Conservation (phyloP, 75 land plant genomes). For the Pinus albicaulis region DNA sequence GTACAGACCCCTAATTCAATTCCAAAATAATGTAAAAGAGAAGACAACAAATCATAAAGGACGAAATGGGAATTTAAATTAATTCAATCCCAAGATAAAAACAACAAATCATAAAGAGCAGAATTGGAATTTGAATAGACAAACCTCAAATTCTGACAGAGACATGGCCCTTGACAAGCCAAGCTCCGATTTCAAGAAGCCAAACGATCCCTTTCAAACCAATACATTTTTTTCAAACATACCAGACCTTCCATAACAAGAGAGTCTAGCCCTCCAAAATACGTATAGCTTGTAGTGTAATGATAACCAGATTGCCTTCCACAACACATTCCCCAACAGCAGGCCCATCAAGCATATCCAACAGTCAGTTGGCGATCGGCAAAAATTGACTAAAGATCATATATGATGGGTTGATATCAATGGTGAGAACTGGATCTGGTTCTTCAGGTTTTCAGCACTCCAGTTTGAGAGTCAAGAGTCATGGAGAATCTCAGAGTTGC, state of each 20-base stretch:
- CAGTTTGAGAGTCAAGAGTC: neutral
- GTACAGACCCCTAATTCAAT: neutral
- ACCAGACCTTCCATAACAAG: neutral
- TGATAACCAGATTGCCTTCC: neutral
- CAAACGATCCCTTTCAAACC: neutral
- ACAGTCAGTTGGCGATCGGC: neutral
- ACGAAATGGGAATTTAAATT: no score
- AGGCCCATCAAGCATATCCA: neutral
- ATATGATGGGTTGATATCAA: neutral
- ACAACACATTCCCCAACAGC: neutral
- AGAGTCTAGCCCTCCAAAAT: neutral
- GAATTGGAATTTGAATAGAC: neutral
- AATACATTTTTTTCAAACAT: neutral
- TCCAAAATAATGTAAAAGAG: neutral
- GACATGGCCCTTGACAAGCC: neutral
- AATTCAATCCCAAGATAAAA: neutral
- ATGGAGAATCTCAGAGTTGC: constrained; percentile 8
- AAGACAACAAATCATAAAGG: no score
- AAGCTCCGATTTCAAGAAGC: neutral
- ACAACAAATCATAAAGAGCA: neutral
- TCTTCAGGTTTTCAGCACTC: neutral
- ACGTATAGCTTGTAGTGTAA: neutral
- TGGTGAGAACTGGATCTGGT: neutral
- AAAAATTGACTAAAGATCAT: neutral
- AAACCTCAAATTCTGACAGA: neutral